Percentiles rank a stretch among this genome's conserved stretches.
phyloP scores from a whole-genome alignment of 257 asterid species.

The Fraxinus pennsylvanica region DNA sequence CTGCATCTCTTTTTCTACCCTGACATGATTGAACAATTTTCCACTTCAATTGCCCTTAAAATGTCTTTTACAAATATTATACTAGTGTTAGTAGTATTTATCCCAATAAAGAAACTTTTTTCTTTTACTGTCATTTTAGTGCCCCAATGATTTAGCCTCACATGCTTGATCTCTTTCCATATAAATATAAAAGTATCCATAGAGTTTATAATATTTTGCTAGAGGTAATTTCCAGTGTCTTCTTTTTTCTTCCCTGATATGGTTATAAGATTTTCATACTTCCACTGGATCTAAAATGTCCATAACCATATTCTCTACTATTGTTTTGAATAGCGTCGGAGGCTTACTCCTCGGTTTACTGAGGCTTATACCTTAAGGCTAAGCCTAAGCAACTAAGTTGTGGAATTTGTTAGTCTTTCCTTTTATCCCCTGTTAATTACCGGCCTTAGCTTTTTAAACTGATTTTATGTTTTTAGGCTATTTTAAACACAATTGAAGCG shows the following conservation, averaged over 20 bases:
- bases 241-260: neutral
- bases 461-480: neutral
- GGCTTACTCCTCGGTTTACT: too few relatives aligned
- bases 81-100: neutral
- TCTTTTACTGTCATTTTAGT: neutral
- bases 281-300: neutral
- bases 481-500: neutral
- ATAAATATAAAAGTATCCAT: constrained; percentile 20
- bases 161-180: neutral
- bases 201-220: constrained; percentile 70
- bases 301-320: neutral
- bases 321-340: neutral
- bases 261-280: neutral
- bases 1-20: neutral
- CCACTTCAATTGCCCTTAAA: neutral
- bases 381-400: neutral
- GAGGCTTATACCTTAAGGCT: neutral
- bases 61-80: neutral
- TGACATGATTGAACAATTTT: neutral
- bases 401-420: neutral
- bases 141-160: neutral
- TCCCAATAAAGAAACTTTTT: neutral
- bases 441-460: neutral
- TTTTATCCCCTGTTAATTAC: neutral
- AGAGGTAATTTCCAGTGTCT: constrained; percentile 44